These are phyloP conservation scores for Iris pallida DNA, from an alignment of 116 monocot species.

Conservation along the genomic window DNA sequence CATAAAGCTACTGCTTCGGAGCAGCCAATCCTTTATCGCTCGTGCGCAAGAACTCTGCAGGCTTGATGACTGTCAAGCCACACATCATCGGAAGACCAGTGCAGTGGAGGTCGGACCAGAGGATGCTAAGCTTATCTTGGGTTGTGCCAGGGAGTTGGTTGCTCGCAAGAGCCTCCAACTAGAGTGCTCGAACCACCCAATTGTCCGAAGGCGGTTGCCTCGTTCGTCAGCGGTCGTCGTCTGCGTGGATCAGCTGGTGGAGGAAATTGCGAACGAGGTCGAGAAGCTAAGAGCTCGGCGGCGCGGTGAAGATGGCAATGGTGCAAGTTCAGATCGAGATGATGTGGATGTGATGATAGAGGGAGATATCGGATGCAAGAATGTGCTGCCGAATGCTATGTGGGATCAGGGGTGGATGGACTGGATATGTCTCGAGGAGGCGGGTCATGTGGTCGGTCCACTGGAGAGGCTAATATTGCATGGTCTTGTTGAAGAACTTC, in stretches of 20 bases:
- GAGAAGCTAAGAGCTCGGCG: slow-evolving; percentile 1
- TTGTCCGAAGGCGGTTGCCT: not conserved
- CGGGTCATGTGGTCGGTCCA: slow-evolving; percentile 11
- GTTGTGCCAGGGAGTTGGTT: slow-evolving; percentile 6
- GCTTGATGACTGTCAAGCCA: not conserved
- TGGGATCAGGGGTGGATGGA: slow-evolving; percentile 39
- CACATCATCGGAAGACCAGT: not conserved
- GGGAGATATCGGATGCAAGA: slow-evolving; percentile 28
- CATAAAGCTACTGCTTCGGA: too few relatives aligned
- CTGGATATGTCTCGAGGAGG: slow-evolving; percentile 30
- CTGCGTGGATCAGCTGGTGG: slow-evolving; percentile 12
- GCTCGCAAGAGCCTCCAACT: slow-evolving; percentile 2
- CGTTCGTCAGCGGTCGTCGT: not conserved
- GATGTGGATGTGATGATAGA: slow-evolving; percentile 17
- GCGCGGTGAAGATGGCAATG: not conserved
- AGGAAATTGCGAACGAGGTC: slow-evolving; percentile 13
- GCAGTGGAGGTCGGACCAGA: not conserved
- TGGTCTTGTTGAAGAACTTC: slow-evolving; percentile 25
- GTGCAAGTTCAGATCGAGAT: slow-evolving; percentile 1
- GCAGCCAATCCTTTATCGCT: not conserved
- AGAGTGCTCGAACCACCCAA: not conserved
- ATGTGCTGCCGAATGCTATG: slow-evolving; percentile 13
- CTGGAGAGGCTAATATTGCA: slow-evolving; percentile 18
- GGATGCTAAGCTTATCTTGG: not conserved
- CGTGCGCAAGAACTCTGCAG: not conserved